A percentile compares a stretch with the other conserved stretches of the same genome.
These are phyloP conservation scores for Pyrus communis DNA, from an alignment of 306 rosid species.

Conservation along the genomic window DNA sequence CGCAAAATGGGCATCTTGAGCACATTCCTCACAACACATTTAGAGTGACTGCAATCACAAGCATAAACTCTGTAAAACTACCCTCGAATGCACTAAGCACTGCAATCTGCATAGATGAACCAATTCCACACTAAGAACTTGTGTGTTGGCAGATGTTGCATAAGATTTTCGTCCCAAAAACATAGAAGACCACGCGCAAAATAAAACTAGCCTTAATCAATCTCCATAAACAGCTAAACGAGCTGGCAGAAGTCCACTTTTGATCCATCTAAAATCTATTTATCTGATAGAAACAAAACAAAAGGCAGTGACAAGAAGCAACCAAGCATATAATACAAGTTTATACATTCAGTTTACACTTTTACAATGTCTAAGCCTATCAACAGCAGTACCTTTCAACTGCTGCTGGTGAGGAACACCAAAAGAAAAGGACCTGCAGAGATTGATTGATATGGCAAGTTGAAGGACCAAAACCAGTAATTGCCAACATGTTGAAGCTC, in stretches of 20 bases:
- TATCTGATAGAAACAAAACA: not conserved
- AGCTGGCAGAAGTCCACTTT: not conserved
- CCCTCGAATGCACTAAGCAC: not conserved
- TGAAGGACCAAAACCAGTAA: not conserved
- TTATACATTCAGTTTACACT: not conserved
- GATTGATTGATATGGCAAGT: not conserved
- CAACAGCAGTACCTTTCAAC: not conserved
- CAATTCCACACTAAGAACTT: not conserved
- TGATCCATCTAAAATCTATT: not conserved
- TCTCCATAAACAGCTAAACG: not conserved
- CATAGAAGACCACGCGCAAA: not conserved
- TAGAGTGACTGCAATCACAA: not conserved
- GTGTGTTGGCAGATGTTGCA: not conserved
- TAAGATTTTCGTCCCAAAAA: not conserved
- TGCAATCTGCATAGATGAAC: not conserved
- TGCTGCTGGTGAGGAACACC: not conserved
- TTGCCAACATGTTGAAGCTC: not conserved
- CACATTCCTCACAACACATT: not conserved
- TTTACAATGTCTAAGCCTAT: not conserved
- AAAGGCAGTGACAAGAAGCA: not conserved
- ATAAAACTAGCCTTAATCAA: not conserved
- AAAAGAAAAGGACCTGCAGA: not conserved
- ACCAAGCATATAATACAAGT: not conserved
- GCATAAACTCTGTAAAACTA: not conserved
- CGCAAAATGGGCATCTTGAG: not conserved